A percentile compares a stretch with the other conserved stretches of the same genome.
Evolutionary conservation across 805 yeast genomes (phyloP).

Genomic region (Naumovozyma castellii): DNA sequence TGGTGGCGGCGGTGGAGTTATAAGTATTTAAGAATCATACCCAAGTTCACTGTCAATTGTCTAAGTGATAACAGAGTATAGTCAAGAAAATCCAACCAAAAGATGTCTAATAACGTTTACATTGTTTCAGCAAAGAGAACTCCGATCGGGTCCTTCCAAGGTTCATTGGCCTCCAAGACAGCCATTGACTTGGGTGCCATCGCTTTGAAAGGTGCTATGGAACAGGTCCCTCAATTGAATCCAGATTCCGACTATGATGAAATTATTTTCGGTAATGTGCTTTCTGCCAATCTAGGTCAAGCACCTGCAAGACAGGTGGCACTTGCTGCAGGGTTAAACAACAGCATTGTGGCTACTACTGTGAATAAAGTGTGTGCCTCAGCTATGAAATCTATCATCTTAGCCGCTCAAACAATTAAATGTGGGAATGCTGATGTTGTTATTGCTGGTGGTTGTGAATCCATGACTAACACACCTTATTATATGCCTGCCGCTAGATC

Average conservation of each 20-base stretch:
- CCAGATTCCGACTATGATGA: conserved; percentile 70
- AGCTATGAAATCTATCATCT: conserved; percentile 83
- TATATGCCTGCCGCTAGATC: conserved; percentile 76
- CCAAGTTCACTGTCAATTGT: no score
- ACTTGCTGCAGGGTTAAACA: conserved; percentile 75
- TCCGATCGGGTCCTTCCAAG: conserved; percentile 92
- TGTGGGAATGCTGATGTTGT: conserved; percentile 88
- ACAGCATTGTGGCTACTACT: conserved; percentile 75
- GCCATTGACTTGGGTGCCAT: conserved; percentile 85
- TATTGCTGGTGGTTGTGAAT: conserved; percentile 95
- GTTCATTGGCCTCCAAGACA: conserved; percentile 61
- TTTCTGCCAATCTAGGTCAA: conserved; percentile 91
- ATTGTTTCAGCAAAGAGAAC: conserved; percentile 90
- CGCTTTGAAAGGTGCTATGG: conserved; percentile 84
- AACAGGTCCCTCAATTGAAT: conserved; percentile 69
- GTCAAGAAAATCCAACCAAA: no score
- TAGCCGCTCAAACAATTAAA: conserved; percentile 83
- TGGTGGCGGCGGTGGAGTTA: no score
- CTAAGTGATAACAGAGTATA: no score
- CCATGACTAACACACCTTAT: conserved; percentile 94
- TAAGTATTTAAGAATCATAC: no score
- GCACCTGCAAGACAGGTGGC: conserved; percentile 98
- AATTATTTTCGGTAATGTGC: conserved; percentile 83
- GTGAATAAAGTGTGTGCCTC: conserved; percentile 97
- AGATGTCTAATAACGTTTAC: conserved; percentile 50